These are phyloP conservation scores for Verticillium longisporum DNA, from an alignment of 2,329 filamentous ascomycete genomes.

Conservation along the genomic window DNA sequence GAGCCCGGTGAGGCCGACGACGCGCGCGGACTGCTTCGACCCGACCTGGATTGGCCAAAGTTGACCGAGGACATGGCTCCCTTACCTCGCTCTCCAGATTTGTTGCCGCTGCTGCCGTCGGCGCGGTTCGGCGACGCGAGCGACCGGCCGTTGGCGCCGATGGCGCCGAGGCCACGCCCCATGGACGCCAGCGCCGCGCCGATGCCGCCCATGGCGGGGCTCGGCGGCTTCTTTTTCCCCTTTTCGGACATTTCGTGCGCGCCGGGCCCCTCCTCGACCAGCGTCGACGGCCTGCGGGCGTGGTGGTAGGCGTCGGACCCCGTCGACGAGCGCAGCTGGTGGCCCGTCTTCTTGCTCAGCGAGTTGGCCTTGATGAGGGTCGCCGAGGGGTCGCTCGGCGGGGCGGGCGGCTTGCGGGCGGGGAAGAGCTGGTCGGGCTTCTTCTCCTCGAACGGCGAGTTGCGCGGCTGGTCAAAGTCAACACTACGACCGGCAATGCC, in stretches of 20 bases:
- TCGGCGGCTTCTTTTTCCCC: conserved; percentile 35
- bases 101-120: neutral
- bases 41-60: conserved; percentile 41
- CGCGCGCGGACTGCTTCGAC: conserved; percentile 51
- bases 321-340: conserved; percentile 38
- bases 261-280: conserved; percentile 30
- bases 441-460: conserved; percentile 85
- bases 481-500: conserved; percentile 61
- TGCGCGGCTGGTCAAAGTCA: conserved; percentile 84
- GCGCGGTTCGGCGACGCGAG: conserved; percentile 4
- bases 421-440: conserved; percentile 68
- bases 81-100: conserved; percentile 43
- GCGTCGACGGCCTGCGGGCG: conserved; percentile 29
- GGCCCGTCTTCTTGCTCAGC: conserved; percentile 63
- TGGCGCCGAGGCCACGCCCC: conserved; percentile 48
- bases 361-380: conserved; percentile 90
- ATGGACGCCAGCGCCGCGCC: conserved; percentile 64
- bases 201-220: conserved; percentile 50
- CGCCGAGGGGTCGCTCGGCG: conserved; percentile 72
- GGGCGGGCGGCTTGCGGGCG: conserved; percentile 76
- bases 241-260: conserved; percentile 46
- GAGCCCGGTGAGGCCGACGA: conserved; percentile 41
- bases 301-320: conserved; percentile 10
- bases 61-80: conserved; percentile 46
- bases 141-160: conserved; percentile 33